These are phyloP conservation scores for Glutinoglossum americanum DNA, from an alignment of 495 filamentous ascomycete species.

Conservation along the genomic window DNA sequence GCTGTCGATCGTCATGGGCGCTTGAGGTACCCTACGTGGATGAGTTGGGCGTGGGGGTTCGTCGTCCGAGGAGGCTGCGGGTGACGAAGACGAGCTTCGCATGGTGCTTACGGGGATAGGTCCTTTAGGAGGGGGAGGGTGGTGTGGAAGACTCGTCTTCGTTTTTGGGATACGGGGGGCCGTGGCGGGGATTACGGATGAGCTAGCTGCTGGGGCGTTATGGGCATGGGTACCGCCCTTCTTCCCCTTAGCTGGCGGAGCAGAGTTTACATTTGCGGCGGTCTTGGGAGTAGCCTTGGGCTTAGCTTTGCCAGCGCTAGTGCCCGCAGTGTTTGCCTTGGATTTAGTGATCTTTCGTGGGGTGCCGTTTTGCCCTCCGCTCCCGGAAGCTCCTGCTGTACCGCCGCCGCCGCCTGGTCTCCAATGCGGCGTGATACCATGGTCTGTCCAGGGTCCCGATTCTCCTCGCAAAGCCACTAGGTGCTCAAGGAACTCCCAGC, in stretches of 20 bases:
- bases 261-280: too few species aligned
- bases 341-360: too few species aligned
- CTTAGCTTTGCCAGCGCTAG: too few species aligned
- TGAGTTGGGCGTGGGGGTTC: not conserved
- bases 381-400: too few species aligned
- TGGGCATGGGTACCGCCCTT: too few species aligned
- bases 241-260: too few species aligned
- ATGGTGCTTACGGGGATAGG: not conserved
- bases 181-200: not conserved
- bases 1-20: not conserved
- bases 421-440: not conserved
- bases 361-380: not conserved
- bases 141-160: not conserved
- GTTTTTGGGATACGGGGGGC: not conserved
- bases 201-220: too few species aligned
- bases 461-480: conserved; percentile 9
- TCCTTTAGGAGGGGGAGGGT: not conserved
- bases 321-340: too few species aligned
- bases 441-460: not conserved
- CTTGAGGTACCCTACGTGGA: not conserved
- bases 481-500: conserved; percentile 20
- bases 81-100: not conserved
- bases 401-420: not conserved
- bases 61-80: not conserved
- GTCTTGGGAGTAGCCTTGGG: too few species aligned